phyloP scores from a whole-genome alignment of 179 eudicot species.

The Camellia oleifera region DNA sequence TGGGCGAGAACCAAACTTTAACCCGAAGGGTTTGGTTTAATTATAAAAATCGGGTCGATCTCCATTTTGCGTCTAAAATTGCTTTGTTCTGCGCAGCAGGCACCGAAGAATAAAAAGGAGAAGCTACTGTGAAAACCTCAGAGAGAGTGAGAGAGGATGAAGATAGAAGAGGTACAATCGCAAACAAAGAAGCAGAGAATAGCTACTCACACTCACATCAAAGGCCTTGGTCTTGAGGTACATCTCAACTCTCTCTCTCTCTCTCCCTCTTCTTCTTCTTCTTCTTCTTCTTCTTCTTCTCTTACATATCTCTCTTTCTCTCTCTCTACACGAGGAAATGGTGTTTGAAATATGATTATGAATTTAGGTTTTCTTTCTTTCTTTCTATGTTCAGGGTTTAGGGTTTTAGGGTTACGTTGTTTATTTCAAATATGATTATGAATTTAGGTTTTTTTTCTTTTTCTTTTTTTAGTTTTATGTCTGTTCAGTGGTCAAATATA shows the following conservation, averaged over 20 bases:
- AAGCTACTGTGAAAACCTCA: not conserved
- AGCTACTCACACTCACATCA: conserved; percentile 97
- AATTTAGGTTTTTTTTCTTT: not conserved
- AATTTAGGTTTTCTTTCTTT: not conserved
- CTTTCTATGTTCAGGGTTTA: conserved; percentile 1
- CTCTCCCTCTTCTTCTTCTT: not conserved
- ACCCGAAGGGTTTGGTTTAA: not conserved
- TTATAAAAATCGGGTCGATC: not conserved
- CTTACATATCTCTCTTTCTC: not conserved
- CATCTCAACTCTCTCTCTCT: not conserved
- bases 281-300: not conserved
- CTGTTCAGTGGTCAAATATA: not conserved
- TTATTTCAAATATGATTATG: not conserved
- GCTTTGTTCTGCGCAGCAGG: not conserved
- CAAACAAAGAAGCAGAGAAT: conserved; percentile 87
- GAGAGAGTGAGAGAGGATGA: conserved; percentile 38
- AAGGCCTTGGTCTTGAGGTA: conserved; percentile 95
- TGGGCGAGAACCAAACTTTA: not conserved
- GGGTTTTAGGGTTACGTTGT: conserved; percentile 20
- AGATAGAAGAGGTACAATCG: conserved; percentile 95
- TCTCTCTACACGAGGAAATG: not conserved
- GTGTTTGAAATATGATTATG: not conserved
- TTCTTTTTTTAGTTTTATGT: not conserved
- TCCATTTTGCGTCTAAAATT: not conserved
- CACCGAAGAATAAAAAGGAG: not conserved